Conservation (phyloP, 331 rosid genomes). For the Ulmus americana region DNA sequence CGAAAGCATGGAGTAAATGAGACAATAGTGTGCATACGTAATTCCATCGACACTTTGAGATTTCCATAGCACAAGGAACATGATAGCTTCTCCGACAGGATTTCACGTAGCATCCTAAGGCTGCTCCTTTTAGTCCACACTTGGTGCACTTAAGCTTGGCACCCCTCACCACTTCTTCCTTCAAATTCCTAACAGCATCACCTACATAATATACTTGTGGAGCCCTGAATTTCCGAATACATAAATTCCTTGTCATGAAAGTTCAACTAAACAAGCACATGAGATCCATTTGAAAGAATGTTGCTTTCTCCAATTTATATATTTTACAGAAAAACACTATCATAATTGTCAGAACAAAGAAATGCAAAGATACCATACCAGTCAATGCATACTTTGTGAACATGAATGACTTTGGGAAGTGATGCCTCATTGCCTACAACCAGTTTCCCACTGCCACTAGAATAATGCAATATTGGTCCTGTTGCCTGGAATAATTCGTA, state of each 20-base stretch:
- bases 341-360: background rate
- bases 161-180: conserved; percentile 77
- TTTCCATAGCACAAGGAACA: conserved; percentile 69
- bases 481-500: conserved; percentile 42
- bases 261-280: background rate
- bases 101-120: conserved; percentile 73
- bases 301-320: background rate
- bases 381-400: conserved; percentile 64
- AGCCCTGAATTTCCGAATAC: conserved; percentile 61
- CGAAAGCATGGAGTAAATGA: background rate
- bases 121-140: conserved; percentile 83
- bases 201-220: conserved; percentile 67
- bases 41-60: conserved; percentile 72
- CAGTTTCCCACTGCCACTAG: conserved; percentile 48
- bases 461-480: conserved; percentile 72
- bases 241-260: background rate
- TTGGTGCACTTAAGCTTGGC: conserved; percentile 70
- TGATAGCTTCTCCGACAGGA: conserved; percentile 86
- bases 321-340: background rate
- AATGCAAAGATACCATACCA: conserved; percentile 47
- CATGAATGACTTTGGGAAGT: conserved; percentile 57
- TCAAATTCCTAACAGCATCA: conserved; percentile 56
- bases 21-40: conserved; percentile 33
- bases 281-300: background rate
- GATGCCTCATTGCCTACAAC: conserved; percentile 53